These are phyloP conservation scores for Candida morakotiae DNA, from an alignment of 805 yeast genomes.

Conservation along the genomic window DNA sequence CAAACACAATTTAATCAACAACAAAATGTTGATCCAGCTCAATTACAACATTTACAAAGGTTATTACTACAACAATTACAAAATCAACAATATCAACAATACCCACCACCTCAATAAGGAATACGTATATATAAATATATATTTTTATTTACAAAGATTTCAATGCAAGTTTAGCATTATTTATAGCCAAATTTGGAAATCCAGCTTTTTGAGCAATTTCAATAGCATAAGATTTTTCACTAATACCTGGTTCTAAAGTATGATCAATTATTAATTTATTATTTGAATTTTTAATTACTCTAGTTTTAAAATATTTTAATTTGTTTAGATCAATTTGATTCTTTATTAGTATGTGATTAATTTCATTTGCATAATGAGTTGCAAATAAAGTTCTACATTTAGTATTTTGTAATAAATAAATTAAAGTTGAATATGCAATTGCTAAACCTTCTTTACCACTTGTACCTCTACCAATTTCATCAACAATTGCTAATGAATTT, in stretches of 20 bases:
- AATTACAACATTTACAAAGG: constrained; percentile 8
- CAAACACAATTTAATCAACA: constrained; percentile 9
- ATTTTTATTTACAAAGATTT: constrained; percentile 5
- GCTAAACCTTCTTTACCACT: constrained; percentile 82
- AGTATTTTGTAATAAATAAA: constrained; percentile 49
- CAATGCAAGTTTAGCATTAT: constrained; percentile 41
- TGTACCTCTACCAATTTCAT: constrained; percentile 85
- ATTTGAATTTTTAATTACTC: constrained; percentile 17
- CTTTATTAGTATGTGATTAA: constrained; percentile 31
- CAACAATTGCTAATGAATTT: constrained; percentile 60
- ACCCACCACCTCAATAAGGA: constrained; percentile 6
- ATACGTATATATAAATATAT: constrained; percentile 6
- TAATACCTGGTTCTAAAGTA: constrained; percentile 59
- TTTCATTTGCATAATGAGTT: constrained; percentile 63
- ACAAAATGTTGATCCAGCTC: constrained; percentile 9
- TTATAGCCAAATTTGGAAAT: constrained; percentile 59
- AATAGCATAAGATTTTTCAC: constrained; percentile 70
- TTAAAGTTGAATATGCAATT: constrained; percentile 73
- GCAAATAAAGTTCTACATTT: constrained; percentile 80
- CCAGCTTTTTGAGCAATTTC: constrained; percentile 78
- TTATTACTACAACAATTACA: constrained; percentile 11
- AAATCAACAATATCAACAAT: constrained; percentile 20
- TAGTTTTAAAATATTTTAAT: constrained; percentile 28
- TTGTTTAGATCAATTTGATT: constrained; percentile 22
- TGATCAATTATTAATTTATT: constrained; percentile 47